phyloP scores from a whole-genome alignment of 139 green algal genomes.

The Trebouxia sp. region DNA sequence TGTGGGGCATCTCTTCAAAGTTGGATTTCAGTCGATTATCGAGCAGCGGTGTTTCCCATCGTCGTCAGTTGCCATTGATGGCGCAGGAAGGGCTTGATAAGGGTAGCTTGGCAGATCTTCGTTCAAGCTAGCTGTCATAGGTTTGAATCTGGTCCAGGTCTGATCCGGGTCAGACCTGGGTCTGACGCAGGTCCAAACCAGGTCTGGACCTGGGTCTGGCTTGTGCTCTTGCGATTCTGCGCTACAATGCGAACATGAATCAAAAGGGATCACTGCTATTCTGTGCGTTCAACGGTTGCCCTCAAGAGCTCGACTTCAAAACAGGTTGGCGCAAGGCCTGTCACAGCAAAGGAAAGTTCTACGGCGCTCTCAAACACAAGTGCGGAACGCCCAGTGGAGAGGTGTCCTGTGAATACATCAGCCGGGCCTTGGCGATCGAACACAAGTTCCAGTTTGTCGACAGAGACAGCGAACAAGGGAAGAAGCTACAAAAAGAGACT shows the following conservation, averaged over 20 bases:
- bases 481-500: constrained; percentile 23
- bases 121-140: constrained; percentile 11
- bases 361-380: constrained; percentile 12
- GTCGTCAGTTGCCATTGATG: background rate
- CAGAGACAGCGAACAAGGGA: constrained; percentile 7
- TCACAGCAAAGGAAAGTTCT: constrained; percentile 24
- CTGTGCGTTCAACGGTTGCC: constrained; percentile 17
- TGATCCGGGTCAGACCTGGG: constrained; percentile 2
- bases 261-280: constrained; percentile 15
- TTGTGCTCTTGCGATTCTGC: background rate
- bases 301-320: constrained; percentile 16
- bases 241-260: constrained; percentile 9
- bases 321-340: constrained; percentile 1
- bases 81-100: background rate
- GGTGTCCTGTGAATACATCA: constrained; percentile 3
- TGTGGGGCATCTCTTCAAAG: constrained; percentile 9
- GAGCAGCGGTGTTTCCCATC: background rate
- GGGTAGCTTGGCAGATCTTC: background rate
- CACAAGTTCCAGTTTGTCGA: background rate
- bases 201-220: constrained; percentile 8
- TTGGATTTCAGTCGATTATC: background rate
- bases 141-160: constrained; percentile 12
- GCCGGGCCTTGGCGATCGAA: background rate
- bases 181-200: background rate
- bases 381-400: constrained; percentile 2